Conservation (phyloP, 2,329 filamentous ascomycete species). For the Fusarium devonianum region DNA sequence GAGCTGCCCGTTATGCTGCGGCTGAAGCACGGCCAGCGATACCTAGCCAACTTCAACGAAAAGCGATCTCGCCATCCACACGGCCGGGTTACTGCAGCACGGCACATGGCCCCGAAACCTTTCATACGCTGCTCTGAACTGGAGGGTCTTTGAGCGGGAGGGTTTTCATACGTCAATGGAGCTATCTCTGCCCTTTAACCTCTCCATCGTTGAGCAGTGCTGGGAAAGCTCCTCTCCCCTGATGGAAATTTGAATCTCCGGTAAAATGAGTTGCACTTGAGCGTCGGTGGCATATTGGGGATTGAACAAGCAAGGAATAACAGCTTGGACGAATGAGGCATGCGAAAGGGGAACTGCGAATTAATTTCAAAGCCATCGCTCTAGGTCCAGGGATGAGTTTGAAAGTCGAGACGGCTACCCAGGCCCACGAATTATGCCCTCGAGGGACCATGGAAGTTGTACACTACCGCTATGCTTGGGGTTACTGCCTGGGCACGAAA, state of each 20-base stretch:
- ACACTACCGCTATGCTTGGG: constrained; percentile 3
- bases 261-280: not conserved
- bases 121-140: not conserved
- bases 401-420: constrained; percentile 18
- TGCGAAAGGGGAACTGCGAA: not conserved
- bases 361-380: constrained; percentile 1
- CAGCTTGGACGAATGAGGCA: not conserved
- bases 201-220: too few relatives aligned
- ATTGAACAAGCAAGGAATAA: not conserved
- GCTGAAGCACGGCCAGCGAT: constrained; percentile 39
- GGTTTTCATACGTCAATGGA: not conserved
- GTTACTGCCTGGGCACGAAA: not conserved
- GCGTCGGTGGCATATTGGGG: not conserved
- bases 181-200: too few relatives aligned
- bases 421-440: not conserved
- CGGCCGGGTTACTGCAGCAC: not conserved
- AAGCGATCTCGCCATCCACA: constrained; percentile 1
- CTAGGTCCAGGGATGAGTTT: constrained; percentile 3
- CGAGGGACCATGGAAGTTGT: not conserved
- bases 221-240: too few relatives aligned
- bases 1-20: constrained; percentile 58
- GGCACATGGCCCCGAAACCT: not conserved
- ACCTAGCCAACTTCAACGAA: constrained; percentile 3
- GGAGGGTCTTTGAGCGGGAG: not conserved
- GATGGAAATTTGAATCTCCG: not conserved